Evolutionary conservation across 176 grass and related monocot species (phyloP), one percentile per base, ranked within the genome.

Genomic region (Zoysia pacifica): DNA sequence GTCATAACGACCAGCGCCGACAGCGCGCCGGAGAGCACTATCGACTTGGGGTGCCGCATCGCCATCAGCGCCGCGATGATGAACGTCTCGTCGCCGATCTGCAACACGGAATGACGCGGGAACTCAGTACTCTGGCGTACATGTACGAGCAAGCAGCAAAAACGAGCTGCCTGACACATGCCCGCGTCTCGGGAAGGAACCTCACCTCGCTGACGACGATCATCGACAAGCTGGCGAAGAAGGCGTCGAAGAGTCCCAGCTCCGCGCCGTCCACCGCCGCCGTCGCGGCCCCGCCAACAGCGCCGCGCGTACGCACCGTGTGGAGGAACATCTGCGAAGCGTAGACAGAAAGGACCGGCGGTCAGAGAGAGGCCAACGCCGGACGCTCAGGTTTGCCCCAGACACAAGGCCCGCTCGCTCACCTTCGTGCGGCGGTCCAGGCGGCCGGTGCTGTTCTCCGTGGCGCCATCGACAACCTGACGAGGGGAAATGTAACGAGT

Each of bases 61-160:
- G 96, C 96, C 96, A 98, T 94, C 43, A 98, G 88, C 62, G 96
- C 96, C 59, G 96, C 96, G 15, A 98, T 98, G 69, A 98, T 98
- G 86, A 94, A 95, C 48, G 92, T 98, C 82, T 94, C 96, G 52
- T 98, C 96, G 10, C 96, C 96, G 77, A 98, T 89, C 96, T 98
- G 67, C 13, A 73, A 0, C 9, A 4, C 12, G 40, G 46, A 14
- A 65, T 42, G 43, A 63, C 38, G 14, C 37, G 44, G 67, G 20
- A 6, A 61, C 6, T 40, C 71, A 75, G 37, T 44, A 35, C 12
- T 12, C 2, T 55, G 1, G 15, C 9, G 50, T 4, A 52, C 50
- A 52, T 14, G 40, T 1, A 11, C 12, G 16, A 13, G 28, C 10
- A 12, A n/a, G 2, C n/a, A 55, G 39, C 50, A 39, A 50, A 42